Evolutionary conservation across 2,329 filamentous ascomycete species (phyloP).

Genomic region (Emmonsiellopsis sp.): DNA sequence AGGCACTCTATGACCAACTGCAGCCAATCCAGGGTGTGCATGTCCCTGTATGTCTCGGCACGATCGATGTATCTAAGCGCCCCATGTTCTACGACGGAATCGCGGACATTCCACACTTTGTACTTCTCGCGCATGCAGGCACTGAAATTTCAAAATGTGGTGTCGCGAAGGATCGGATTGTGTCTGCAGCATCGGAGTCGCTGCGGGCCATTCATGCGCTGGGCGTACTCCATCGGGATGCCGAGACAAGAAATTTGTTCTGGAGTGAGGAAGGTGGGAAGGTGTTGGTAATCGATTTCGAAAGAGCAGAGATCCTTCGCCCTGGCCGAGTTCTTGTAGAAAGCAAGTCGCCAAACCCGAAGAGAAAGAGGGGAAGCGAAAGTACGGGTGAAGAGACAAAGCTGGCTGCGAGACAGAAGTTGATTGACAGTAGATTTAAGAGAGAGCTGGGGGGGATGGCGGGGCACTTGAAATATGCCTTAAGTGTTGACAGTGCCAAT

Average conservation of each 20-base stretch:
- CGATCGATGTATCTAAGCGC: conserved; percentile 8
- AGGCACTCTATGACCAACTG: conserved; percentile 11
- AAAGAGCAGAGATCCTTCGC: conserved; percentile 4
- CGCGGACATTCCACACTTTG: conserved; percentile 5
- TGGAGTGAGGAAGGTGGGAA: conserved; percentile 8
- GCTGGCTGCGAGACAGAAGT: neutral
- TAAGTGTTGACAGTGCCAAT: neutral
- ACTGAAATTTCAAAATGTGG: neutral
- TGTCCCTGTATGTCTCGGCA: conserved; percentile 15
- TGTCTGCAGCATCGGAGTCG: conserved; percentile 1
- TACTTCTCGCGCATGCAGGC: conserved; percentile 10
- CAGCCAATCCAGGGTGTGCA: conserved; percentile 11
- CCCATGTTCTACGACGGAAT: conserved; percentile 8
- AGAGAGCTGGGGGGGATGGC: neutral
- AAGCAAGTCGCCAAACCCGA: neutral
- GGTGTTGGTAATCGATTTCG: conserved; percentile 11
- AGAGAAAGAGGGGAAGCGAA: conserved; percentile 1
- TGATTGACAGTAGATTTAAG: conserved; percentile 1
- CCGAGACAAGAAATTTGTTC: conserved; percentile 5
- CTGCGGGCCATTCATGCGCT: conserved; percentile 9
- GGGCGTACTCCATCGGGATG: conserved; percentile 8
- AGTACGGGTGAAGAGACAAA: conserved; percentile 1
- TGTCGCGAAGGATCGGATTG: conserved; percentile 1
- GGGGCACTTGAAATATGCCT: neutral
- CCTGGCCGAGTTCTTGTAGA: neutral